Evolutionary conservation across 768 basidiomycete genomes (phyloP).

Genomic region (Boletus tylopilopsis): DNA sequence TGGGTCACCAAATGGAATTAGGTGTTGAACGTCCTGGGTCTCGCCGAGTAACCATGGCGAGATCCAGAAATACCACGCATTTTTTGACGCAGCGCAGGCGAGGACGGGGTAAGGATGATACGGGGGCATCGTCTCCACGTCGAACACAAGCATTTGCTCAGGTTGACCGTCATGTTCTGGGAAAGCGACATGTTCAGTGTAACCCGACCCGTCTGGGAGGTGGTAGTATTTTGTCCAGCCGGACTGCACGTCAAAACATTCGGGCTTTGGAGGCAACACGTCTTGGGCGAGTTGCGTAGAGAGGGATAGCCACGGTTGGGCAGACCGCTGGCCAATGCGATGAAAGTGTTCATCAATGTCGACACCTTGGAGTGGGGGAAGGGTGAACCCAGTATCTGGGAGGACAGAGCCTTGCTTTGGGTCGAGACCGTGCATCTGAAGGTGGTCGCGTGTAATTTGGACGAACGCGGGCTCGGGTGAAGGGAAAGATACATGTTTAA

Average conservation of each 20-base stretch:
- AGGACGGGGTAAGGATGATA: conserved; percentile 81
- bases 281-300: conserved; percentile 53
- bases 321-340: conserved; percentile 60
- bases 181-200: conserved; percentile 65
- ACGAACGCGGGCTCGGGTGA: conserved; percentile 57
- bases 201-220: conserved; percentile 70
- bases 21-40: conserved; percentile 53
- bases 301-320: conserved; percentile 76
- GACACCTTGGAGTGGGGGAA: conserved; percentile 79
- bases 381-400: conserved; percentile 73
- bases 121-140: conserved; percentile 89
- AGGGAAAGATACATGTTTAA: conserved; percentile 64
- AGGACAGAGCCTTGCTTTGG: conserved; percentile 76
- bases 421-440: conserved; percentile 77
- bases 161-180: conserved; percentile 60
- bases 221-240: conserved; percentile 91
- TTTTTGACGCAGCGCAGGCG: conserved; percentile 79
- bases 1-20: conserved; percentile 70
- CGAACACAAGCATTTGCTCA: conserved; percentile 81
- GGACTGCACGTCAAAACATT: conserved; percentile 48
- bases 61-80: conserved; percentile 95
- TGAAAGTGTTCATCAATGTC: conserved; percentile 89
- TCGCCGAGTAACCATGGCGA: conserved; percentile 85
- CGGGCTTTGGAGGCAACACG: conserved; percentile 59
- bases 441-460: conserved; percentile 77